A percentile compares a stretch with the other conserved stretches of the same genome.
phyloP scores from a whole-genome alignment of 2,329 filamentous ascomycete genomes.

The Sporothrix mexicana region DNA sequence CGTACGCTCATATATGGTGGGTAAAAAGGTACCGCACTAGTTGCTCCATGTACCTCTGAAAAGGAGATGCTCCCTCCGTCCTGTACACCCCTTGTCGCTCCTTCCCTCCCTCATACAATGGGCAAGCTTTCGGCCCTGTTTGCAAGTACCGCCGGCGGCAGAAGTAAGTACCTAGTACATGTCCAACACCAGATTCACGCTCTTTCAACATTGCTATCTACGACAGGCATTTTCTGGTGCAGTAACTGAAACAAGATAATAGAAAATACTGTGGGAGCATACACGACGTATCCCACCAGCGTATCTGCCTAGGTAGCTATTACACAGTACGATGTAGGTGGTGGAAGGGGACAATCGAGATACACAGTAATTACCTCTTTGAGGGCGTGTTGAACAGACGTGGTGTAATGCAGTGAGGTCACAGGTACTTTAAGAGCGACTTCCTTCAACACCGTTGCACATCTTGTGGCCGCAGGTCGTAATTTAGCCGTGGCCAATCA shows the following conservation, averaged over 20 bases:
- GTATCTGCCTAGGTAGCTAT: too few species aligned
- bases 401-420: conserved; percentile 1
- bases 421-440: conserved; percentile 16
- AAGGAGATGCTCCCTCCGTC: conserved; percentile 23
- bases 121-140: conserved; percentile 38
- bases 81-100: conserved; percentile 26
- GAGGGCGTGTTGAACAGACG: too few species aligned
- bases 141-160: conserved; percentile 35
- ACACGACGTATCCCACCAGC: too few species aligned
- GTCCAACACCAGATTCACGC: neutral
- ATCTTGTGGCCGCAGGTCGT: conserved; percentile 39
- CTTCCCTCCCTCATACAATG: conserved; percentile 31
- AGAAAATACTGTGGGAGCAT: too few species aligned
- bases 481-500: conserved; percentile 47
- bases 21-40: conserved; percentile 1
- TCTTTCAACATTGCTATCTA: too few species aligned
- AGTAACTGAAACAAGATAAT: neutral
- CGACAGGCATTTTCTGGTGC: too few species aligned
- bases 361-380: too few species aligned
- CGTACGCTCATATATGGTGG: neutral
- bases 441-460: conserved; percentile 27
- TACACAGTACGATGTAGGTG: neutral
- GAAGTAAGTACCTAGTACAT: conserved; percentile 10
- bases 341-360: too few species aligned
- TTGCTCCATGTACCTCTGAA: neutral